Evolutionary conservation across 2,329 filamentous ascomycete genomes (phyloP).

Genomic region (Colletotrichum paranaense): DNA sequence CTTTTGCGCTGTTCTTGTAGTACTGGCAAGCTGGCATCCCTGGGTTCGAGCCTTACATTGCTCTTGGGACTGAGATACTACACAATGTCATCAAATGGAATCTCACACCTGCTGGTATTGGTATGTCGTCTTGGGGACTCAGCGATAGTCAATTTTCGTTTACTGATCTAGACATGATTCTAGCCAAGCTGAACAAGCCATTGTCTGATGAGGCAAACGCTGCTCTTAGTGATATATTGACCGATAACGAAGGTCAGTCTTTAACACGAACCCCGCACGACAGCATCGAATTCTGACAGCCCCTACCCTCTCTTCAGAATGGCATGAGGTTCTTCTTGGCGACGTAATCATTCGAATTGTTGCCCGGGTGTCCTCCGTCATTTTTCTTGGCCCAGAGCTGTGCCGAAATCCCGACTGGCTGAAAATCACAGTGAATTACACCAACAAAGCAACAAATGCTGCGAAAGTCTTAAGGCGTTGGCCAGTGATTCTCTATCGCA

Average conservation of each 20-base stretch:
- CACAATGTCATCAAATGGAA: conserved; percentile 33
- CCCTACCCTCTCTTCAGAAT: conserved; percentile 9
- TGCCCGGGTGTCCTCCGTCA: conserved; percentile 38
- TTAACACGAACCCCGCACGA: background rate
- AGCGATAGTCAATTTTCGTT: background rate
- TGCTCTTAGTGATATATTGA: conserved; percentile 17
- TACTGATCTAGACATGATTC: background rate
- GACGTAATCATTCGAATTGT: conserved; percentile 29
- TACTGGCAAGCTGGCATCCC: conserved; percentile 28
- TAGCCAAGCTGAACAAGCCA: conserved; percentile 15
- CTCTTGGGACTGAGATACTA: conserved; percentile 15
- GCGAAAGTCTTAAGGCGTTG: conserved; percentile 31
- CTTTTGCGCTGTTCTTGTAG: background rate
- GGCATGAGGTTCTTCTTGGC: conserved; percentile 30
- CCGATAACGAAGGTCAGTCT: background rate
- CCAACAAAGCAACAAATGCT: conserved; percentile 6
- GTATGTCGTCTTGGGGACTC: background rate
- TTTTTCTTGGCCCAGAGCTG: conserved; percentile 39
- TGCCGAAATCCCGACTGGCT: conserved; percentile 38
- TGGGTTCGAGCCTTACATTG: conserved; percentile 18
- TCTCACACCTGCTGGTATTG: conserved; percentile 12
- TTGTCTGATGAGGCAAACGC: conserved; percentile 12
- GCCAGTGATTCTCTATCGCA: conserved; percentile 33
- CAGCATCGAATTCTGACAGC: background rate
- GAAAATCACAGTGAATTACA: conserved; percentile 31